phyloP scores from a whole-genome alignment of 331 rosid species.

The Stylosanthes scabra region DNA sequence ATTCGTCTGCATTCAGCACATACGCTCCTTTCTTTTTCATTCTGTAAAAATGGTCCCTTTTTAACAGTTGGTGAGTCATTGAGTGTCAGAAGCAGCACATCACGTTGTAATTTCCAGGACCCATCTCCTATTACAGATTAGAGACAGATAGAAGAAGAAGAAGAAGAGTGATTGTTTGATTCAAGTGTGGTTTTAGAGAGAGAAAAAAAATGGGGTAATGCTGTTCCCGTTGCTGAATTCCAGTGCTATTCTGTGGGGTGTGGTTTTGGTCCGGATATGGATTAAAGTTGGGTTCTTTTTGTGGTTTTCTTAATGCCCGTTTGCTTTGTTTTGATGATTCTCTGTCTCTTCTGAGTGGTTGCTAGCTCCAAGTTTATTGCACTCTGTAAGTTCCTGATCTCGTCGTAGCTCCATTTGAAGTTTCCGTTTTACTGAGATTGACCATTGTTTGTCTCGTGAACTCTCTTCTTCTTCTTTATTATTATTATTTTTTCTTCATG shows the following conservation, averaged over 20 bases:
- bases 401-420: conserved; percentile 16
- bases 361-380: conserved; percentile 23
- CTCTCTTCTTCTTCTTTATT: conserved; percentile 35
- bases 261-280: conserved; percentile 34
- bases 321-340: conserved; percentile 38
- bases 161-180: not conserved
- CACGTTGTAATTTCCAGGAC: conserved; percentile 45
- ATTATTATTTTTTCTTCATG: conserved; percentile 22
- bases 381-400: conserved; percentile 50
- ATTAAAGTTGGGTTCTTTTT: conserved; percentile 37
- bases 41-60: conserved; percentile 37
- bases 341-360: conserved; percentile 34
- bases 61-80: conserved; percentile 53
- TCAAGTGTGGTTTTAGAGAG: not conserved
- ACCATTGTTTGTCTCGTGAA: conserved; percentile 30
- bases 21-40: conserved; percentile 29
- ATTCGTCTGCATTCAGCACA: conserved; percentile 38
- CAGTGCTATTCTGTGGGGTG: conserved; percentile 13
- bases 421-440: conserved; percentile 32
- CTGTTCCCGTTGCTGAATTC: conserved; percentile 46
- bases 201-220: conserved; percentile 69
- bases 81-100: conserved; percentile 51
- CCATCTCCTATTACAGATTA: conserved; percentile 27
- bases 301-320: conserved; percentile 44
- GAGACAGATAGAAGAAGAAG: conserved; percentile 38